Percentiles rank a stretch among this genome's conserved stretches.
Conservation (phyloP, 2,329 filamentous ascomycete genomes). For the Shiraia bambusicola region DNA sequence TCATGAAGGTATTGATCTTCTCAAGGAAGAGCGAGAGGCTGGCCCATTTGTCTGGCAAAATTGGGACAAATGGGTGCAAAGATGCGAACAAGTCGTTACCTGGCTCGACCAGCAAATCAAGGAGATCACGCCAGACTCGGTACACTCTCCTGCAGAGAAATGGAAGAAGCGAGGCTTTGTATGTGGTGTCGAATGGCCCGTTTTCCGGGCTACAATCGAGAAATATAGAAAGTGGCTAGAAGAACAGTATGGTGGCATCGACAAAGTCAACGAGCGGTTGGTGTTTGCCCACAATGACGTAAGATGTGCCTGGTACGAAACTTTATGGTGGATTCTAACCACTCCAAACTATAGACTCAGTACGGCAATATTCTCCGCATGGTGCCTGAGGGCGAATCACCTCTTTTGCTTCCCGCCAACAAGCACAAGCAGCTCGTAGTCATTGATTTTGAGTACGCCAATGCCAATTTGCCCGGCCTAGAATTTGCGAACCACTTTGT, state of each 20-base stretch:
- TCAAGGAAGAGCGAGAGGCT: constrained; percentile 72
- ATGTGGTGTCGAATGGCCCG: constrained; percentile 79
- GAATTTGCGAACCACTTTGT: constrained; percentile 98
- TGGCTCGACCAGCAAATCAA: constrained; percentile 65
- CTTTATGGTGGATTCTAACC: constrained; percentile 9
- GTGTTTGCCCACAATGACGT: constrained; percentile 99
- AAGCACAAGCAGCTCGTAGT: constrained; percentile 95
- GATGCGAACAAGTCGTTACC: constrained; percentile 61
- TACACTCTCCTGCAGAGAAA: constrained; percentile 47
- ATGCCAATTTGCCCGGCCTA: constrained; percentile 78
- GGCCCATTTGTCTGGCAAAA: constrained; percentile 87
- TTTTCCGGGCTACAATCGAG: constrained; percentile 72
- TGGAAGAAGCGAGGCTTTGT: constrained; percentile 75
- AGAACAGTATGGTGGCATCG: constrained; percentile 66
- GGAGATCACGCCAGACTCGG: constrained; percentile 26
- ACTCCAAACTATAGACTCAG: constrained; percentile 69
- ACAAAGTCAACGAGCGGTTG: constrained; percentile 70
- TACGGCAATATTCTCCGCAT: constrained; percentile 94
- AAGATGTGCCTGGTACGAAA: constrained; percentile 39
- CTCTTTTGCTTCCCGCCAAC: constrained; percentile 83
- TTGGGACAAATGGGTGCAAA: constrained; percentile 87
- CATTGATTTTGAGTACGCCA: constrained; percentile 97
- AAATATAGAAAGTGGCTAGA: constrained; percentile 77
- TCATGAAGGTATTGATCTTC: constrained; percentile 87
- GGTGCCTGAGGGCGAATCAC: constrained; percentile 71